Evolutionary conservation across 225 moss, liverwort and hornwort genomes (phyloP).

Genomic region (Antitrichia curtipendula): DNA sequence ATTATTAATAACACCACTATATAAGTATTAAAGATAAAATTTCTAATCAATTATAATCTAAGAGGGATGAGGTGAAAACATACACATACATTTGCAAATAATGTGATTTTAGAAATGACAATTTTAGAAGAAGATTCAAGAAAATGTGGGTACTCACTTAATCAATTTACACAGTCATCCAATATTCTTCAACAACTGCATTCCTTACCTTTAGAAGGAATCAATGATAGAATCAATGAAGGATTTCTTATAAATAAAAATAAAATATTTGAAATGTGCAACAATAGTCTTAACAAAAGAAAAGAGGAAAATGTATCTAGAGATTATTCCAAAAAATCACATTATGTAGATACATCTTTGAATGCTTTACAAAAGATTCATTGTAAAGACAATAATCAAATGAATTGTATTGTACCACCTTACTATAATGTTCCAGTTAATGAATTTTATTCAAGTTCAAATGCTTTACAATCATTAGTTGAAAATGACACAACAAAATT

Average conservation of each 20-base stretch:
- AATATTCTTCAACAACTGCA: not conserved
- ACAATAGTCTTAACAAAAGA: not conserved
- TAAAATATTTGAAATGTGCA: not conserved
- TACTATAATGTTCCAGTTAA: not conserved
- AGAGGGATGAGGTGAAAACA: not conserved
- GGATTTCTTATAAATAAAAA: not conserved
- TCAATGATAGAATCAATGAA: not conserved
- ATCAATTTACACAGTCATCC: not conserved
- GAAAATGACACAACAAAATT: slow-evolving; percentile 3
- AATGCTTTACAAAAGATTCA: not conserved
- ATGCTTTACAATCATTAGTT: not conserved
- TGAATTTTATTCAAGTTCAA: not conserved
- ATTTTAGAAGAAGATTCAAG: not conserved
- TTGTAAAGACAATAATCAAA: not conserved
- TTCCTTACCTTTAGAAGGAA: not conserved
- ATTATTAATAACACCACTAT: not conserved
- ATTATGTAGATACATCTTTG: not conserved
- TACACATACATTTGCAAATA: not conserved
- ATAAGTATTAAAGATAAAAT: no score
- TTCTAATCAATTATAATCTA: not conserved
- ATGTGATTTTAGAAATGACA: not conserved
- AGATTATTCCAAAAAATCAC: not conserved
- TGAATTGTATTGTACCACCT: not conserved
- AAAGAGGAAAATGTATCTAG: not conserved
- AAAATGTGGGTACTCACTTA: not conserved